phyloP scores from a whole-genome alignment of 495 filamentous ascomycete genomes.

The Rhizodiscina lignyota region DNA sequence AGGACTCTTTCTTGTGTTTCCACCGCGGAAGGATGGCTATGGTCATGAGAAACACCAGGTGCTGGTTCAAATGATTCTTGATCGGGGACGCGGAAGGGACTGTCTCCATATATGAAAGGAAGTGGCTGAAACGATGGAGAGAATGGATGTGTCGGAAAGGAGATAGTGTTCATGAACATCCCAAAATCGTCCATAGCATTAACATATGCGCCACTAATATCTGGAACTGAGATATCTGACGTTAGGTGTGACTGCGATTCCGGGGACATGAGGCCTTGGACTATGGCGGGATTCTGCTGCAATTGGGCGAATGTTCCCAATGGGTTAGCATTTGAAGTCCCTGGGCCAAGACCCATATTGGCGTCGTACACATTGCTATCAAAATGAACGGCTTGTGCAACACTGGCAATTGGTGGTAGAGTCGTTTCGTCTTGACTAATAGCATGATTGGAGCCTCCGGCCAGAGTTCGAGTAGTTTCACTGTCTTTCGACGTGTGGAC shows the following conservation, averaged over 20 bases:
- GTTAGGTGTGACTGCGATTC: too few species aligned
- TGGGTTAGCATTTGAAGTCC: too few species aligned
- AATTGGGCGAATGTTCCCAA: too few species aligned
- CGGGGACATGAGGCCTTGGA: too few species aligned
- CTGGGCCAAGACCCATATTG: too few species aligned
- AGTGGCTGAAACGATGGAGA: conserved; percentile 10
- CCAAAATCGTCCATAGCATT: too few species aligned
- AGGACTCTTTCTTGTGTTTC: conserved; percentile 32
- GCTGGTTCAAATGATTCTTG: conserved; percentile 46
- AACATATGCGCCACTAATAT: too few species aligned
- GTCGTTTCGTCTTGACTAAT: background rate
- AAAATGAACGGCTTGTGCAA: conserved; percentile 6
- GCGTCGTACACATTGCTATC: conserved; percentile 3
- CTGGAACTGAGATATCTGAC: too few species aligned
- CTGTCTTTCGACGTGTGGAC: conserved; percentile 6
- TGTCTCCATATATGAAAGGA: conserved; percentile 11
- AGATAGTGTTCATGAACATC: background rate
- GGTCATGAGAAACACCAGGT: conserved; percentile 27
- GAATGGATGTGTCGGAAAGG: conserved; percentile 8
- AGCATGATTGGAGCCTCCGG: background rate
- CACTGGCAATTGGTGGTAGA: conserved; percentile 10
- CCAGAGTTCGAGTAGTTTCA: too few species aligned
- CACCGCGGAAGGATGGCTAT: conserved; percentile 20
- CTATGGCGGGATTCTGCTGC: too few species aligned
- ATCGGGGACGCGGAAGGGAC: conserved; percentile 19